Percentiles rank a stretch among this genome's conserved stretches.
Evolutionary conservation across 2,329 filamentous ascomycete species (phyloP).

Genomic region (Periglandula ipomoeae): DNA sequence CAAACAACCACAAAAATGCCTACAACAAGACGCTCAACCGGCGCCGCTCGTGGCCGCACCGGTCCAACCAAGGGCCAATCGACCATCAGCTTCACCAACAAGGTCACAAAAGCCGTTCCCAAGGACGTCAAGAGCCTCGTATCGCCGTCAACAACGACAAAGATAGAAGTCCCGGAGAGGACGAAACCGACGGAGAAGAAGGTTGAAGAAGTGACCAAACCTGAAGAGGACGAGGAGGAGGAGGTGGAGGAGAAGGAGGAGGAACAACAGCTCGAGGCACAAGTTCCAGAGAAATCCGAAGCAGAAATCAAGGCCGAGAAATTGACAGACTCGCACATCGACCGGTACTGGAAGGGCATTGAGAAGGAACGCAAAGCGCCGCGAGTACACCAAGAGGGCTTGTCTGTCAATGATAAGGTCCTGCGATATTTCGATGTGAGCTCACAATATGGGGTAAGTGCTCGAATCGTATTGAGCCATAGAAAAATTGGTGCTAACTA

Average conservation of each 20-base stretch:
- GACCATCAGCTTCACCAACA: conserved; percentile 49
- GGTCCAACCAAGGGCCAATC: conserved; percentile 38
- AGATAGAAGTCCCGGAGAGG: conserved; percentile 21
- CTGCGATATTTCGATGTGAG: conserved; percentile 88
- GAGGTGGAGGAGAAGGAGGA: conserved; percentile 18
- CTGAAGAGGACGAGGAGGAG: conserved; percentile 14
- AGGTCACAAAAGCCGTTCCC: conserved; percentile 44
- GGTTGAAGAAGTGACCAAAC: conserved; percentile 12
- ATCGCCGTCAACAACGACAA: conserved; percentile 24
- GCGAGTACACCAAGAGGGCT: conserved; percentile 66
- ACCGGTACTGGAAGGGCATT: conserved; percentile 66
- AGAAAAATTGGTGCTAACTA: conserved; percentile 10
- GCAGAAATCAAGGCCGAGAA: conserved; percentile 51
- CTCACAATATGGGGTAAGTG: conserved; percentile 79
- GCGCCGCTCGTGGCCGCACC: conserved; percentile 25
- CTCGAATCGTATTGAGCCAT: background rate
- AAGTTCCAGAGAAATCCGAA: conserved; percentile 34
- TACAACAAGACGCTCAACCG: conserved; percentile 38
- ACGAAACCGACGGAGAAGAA: conserved; percentile 11
- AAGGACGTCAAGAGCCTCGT: conserved; percentile 36
- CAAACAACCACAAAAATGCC: conserved; percentile 30
- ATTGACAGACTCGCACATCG: conserved; percentile 59
- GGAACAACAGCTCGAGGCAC: conserved; percentile 18
- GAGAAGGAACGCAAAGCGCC: conserved; percentile 60
- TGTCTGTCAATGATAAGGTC: conserved; percentile 73